These are phyloP conservation scores for Lachancea quebecensis DNA, from an alignment of 805 yeast species.

Conservation along the genomic window DNA sequence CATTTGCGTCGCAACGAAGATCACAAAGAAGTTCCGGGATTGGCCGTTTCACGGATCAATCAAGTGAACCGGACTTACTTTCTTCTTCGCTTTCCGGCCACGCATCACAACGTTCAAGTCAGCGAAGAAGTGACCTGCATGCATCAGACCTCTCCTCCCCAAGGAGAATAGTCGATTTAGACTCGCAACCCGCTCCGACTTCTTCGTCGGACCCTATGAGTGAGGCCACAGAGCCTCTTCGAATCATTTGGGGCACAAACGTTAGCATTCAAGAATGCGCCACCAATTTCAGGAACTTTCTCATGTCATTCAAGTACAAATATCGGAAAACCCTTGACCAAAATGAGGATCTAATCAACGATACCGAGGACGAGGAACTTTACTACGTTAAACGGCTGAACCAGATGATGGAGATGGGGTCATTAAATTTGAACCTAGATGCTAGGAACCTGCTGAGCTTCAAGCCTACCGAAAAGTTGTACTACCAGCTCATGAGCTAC, in stretches of 20 bases:
- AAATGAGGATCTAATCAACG: conserved; percentile 30
- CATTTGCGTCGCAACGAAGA: conserved; percentile 13
- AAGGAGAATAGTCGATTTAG: conserved; percentile 52
- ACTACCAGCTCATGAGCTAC: conserved; percentile 79
- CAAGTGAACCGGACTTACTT: conserved; percentile 38
- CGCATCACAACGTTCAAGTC: conserved; percentile 42
- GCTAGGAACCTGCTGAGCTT: conserved; percentile 71
- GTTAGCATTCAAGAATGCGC: conserved; percentile 87
- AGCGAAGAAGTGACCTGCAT: conserved; percentile 71
- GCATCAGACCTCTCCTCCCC: conserved; percentile 71
- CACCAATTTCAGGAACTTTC: conserved; percentile 69
- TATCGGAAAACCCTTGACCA: conserved; percentile 50
- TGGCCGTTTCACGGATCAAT: conserved; percentile 34
- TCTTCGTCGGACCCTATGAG: conserved; percentile 28
- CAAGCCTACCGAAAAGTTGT: conserved; percentile 68
- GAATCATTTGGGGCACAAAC: conserved; percentile 98
- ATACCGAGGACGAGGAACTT: conserved; percentile 60
- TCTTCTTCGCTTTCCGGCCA: conserved; percentile 28
- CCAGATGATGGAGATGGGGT: conserved; percentile 69
- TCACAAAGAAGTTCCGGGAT: conserved; percentile 19
- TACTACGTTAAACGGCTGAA: conserved; percentile 69
- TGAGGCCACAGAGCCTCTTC: conserved; percentile 60
- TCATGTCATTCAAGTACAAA: conserved; percentile 75
- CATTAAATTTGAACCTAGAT: conserved; percentile 79
- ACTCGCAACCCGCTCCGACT: conserved; percentile 16